phyloP scores from a whole-genome alignment of 1,284 basidiomycete genomes.

The Athelia psychrophila region DNA sequence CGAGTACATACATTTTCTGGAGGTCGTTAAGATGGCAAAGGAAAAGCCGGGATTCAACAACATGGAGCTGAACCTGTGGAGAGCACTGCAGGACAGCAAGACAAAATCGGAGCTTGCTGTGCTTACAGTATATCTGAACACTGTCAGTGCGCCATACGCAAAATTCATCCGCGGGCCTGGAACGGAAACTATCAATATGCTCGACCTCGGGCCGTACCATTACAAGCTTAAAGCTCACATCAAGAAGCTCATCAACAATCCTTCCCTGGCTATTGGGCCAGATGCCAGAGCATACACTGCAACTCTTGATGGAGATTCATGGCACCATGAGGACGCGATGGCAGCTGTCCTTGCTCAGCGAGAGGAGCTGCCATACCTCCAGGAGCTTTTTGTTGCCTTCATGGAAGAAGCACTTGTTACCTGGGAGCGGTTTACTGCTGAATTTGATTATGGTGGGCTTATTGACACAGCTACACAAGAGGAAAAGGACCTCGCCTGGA shows the following conservation, averaged over 20 bases:
- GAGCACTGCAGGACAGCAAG: constrained; percentile 6
- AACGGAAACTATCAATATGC: constrained; percentile 1
- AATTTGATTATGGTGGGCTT: constrained; percentile 12
- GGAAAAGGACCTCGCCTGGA: constrained; percentile 9
- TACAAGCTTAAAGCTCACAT: constrained; percentile 6
- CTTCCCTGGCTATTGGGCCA: constrained; percentile 5
- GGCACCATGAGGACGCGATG: constrained; percentile 10
- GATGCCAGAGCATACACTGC: neutral
- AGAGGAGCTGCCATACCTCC: constrained; percentile 8
- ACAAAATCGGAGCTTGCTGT: constrained; percentile 10
- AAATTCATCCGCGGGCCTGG: constrained; percentile 1
- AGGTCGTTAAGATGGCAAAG: neutral
- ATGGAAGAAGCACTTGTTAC: constrained; percentile 11
- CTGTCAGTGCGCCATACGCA: constrained; percentile 9
- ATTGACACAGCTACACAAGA: constrained; percentile 7
- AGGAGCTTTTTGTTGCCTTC: constrained; percentile 11
- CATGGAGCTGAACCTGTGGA: constrained; percentile 6
- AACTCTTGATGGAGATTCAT: constrained; percentile 9
- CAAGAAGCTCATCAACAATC: constrained; percentile 5
- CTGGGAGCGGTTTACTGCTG: constrained; percentile 15
- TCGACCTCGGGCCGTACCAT: constrained; percentile 10
- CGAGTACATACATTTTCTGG: neutral
- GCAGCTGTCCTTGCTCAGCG: constrained; percentile 3
- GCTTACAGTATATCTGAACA: constrained; percentile 6
- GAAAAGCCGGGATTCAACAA: neutral